These are phyloP conservation scores for Parsonsia alboflavescens DNA, from an alignment of 257 asterid species.

Conservation along the genomic window DNA sequence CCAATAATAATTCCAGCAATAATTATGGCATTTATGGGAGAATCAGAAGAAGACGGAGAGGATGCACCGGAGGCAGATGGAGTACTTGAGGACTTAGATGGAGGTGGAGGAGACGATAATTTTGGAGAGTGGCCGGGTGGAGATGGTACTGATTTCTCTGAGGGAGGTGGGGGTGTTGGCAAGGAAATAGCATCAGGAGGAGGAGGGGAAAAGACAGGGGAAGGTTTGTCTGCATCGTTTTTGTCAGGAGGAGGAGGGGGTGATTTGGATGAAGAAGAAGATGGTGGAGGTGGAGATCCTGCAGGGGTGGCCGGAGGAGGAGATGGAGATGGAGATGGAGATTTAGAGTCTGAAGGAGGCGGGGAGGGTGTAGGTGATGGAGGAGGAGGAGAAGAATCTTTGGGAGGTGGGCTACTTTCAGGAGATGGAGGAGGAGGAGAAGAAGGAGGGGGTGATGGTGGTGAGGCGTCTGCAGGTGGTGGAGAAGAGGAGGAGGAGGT, in stretches of 20 bases:
- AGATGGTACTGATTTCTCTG: slow-evolving; percentile 1
- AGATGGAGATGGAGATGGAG: slow-evolving; percentile 16
- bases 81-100: slow-evolving; percentile 4
- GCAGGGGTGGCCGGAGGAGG: neutral
- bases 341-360: neutral
- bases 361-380: slow-evolving; percentile 24
- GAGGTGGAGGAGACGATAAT: neutral
- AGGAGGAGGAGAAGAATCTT: slow-evolving; percentile 14
- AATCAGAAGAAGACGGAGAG: slow-evolving; percentile 14
- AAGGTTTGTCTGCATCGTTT: neutral
- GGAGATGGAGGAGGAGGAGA: slow-evolving; percentile 12
- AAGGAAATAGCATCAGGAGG: slow-evolving; percentile 10
- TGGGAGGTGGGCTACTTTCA: neutral
- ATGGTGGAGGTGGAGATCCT: slow-evolving; percentile 6
- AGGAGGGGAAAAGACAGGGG: slow-evolving; percentile 13
- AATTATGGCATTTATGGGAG: slow-evolving; percentile 10
- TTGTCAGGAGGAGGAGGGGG: slow-evolving; percentile 8
- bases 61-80: slow-evolving; percentile 16
- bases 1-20: slow-evolving; percentile 25
- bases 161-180: slow-evolving; percentile 11
- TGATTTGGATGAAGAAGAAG: slow-evolving; percentile 4
- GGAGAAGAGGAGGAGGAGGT: slow-evolving; percentile 9
- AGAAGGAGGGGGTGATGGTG: slow-evolving; percentile 17
- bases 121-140: neutral
- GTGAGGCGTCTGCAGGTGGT: slow-evolving; percentile 11